Evolutionary conservation across 805 yeast genomes (phyloP).

Genomic region (Ogataea dorogensis): DNA sequence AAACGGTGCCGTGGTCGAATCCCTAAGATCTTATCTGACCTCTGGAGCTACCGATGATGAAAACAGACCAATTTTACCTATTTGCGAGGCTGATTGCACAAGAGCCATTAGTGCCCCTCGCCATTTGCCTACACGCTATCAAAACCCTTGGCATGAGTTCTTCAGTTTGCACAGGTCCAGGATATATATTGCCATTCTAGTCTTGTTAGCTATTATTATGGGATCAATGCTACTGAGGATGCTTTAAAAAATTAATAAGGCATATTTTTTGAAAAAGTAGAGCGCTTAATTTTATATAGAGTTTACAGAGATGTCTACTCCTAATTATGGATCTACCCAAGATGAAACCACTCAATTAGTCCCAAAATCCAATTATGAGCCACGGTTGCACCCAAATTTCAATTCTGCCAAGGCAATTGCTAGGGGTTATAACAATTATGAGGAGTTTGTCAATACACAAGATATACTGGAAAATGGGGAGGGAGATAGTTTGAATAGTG

Average conservation of each 20-base stretch:
- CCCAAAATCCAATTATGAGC: slow-evolving; percentile 3
- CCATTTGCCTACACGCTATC: slow-evolving; percentile 1
- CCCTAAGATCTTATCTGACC: slow-evolving; percentile 16
- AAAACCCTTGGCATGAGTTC: slow-evolving; percentile 1
- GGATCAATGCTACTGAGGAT: slow-evolving; percentile 1
- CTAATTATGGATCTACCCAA: slow-evolving; percentile 6
- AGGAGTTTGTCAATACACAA: slow-evolving; percentile 14
- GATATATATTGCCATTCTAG: slow-evolving; percentile 1
- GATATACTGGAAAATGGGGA: slow-evolving; percentile 11
- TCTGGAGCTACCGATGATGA: slow-evolving; percentile 15
- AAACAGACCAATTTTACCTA: slow-evolving; percentile 13
- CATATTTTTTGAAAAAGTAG: background rate
- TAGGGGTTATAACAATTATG: slow-evolving; percentile 12
- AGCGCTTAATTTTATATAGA: slow-evolving; percentile 7
- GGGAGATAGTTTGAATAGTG: background rate
- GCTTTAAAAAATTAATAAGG: slow-evolving; percentile 1
- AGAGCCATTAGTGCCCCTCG: slow-evolving; percentile 3
- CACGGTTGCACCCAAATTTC: slow-evolving; percentile 3
- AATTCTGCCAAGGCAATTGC: slow-evolving; percentile 2
- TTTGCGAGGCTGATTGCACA: slow-evolving; percentile 10
- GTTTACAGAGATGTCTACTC: slow-evolving; percentile 1
- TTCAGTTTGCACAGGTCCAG: slow-evolving; percentile 1
- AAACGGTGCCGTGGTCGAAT: slow-evolving; percentile 13
- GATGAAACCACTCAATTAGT: background rate
- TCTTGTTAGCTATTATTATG: background rate